A percentile compares a stretch with the other conserved stretches of the same genome.
Conservation (phyloP, 768 basidiomycete species). For the Fistulinella prunicolor region DNA sequence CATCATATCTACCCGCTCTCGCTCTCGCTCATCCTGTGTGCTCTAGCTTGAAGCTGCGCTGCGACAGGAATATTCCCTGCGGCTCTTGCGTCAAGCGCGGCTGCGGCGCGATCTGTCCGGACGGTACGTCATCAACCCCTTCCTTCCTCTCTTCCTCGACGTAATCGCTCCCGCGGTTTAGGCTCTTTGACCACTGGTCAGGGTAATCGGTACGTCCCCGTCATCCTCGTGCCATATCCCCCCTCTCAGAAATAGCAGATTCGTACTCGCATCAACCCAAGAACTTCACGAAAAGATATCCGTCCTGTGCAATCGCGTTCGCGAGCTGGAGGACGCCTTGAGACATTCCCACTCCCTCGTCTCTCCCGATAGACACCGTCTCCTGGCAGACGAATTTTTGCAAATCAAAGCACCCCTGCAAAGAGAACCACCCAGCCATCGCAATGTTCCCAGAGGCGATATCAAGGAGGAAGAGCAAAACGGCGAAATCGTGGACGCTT, state of each 20-base stretch:
- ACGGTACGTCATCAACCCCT: constrained; percentile 45
- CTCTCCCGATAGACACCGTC: constrained; percentile 59
- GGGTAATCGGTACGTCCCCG: constrained; percentile 61
- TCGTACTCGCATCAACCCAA: constrained; percentile 76
- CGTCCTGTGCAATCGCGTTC: constrained; percentile 67
- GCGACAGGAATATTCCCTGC: constrained; percentile 75
- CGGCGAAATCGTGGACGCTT: constrained; percentile 73
- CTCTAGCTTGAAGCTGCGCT: constrained; percentile 38
- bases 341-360: constrained; percentile 56
- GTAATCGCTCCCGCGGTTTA: constrained; percentile 30
- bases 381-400: constrained; percentile 70
- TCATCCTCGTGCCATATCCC: not conserved
- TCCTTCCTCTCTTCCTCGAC: constrained; percentile 12
- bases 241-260: constrained; percentile 38
- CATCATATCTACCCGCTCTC: not conserved
- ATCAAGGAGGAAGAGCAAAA: constrained; percentile 63
- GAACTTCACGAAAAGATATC: constrained; percentile 82
- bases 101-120: constrained; percentile 79
- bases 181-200: constrained; percentile 80
- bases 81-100: constrained; percentile 79
- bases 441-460: constrained; percentile 35
- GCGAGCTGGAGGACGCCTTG: constrained; percentile 73
- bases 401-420: constrained; percentile 76
- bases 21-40: not conserved
- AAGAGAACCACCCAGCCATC: constrained; percentile 49